Evolutionary conservation across 331 rosid genomes (phyloP).

Genomic region (Malus hybrid): DNA sequence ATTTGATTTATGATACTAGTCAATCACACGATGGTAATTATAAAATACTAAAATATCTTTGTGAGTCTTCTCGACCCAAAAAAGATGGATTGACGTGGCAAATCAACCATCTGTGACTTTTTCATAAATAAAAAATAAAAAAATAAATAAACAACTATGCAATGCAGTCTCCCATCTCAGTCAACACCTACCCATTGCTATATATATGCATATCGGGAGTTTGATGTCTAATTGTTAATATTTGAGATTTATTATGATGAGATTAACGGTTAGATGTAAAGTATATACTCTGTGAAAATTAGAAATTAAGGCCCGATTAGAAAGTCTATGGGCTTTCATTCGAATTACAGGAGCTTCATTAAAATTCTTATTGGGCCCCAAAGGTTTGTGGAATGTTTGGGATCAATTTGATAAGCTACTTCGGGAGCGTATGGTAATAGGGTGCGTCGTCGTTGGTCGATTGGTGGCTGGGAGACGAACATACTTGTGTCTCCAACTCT

Average conservation of each 20-base stretch:
- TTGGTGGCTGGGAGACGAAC: no score
- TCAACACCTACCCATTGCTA: no score
- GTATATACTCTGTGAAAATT: no score
- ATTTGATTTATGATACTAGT: no score
- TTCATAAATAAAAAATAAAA: no score
- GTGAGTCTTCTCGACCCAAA: rapidly evolving
- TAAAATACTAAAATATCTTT: rapidly evolving
- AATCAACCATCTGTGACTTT: rapidly evolving
- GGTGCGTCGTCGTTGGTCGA: neutral
- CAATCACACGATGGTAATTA: rapidly evolving
- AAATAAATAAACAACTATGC: no score
- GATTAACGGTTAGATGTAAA: no score
- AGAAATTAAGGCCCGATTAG: neutral
- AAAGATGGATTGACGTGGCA: rapidly evolving
- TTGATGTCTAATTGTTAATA: no score
- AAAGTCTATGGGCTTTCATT: neutral
- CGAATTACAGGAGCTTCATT: neutral
- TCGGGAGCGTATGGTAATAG: neutral
- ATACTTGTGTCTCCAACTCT: no score
- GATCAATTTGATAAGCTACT: neutral
- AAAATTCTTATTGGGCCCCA: neutral
- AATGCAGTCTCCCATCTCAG: no score
- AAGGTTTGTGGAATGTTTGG: neutral
- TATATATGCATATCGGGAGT: no score
- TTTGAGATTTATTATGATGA: no score